These are phyloP conservation scores for Xylaria longipes DNA, from an alignment of 495 filamentous ascomycete genomes.

Conservation along the genomic window DNA sequence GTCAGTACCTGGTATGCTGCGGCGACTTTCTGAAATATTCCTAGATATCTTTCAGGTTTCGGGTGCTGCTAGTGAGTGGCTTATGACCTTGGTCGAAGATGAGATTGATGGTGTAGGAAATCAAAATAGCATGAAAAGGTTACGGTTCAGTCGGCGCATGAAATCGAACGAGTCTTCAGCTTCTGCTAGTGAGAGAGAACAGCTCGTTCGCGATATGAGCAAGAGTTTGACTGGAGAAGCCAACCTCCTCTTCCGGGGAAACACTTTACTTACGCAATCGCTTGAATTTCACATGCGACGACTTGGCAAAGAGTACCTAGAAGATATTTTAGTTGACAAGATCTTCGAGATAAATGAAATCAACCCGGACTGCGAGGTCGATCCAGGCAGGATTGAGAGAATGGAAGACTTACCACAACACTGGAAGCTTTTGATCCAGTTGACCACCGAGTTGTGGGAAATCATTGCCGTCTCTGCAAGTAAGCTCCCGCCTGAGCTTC, in stretches of 20 bases:
- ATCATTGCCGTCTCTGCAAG: slow-evolving; percentile 74
- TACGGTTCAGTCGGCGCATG: slow-evolving; percentile 77
- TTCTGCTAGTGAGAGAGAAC: slow-evolving; percentile 58
- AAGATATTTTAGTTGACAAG: slow-evolving; percentile 85
- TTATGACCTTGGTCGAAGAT: slow-evolving; percentile 91
- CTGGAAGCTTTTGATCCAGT: slow-evolving; percentile 77
- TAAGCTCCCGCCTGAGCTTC: slow-evolving; percentile 82
- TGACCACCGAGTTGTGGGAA: slow-evolving; percentile 85
- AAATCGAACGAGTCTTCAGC: slow-evolving; percentile 81
- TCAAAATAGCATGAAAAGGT: slow-evolving; percentile 70
- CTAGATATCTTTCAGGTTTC: slow-evolving; percentile 96
- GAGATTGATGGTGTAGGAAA: slow-evolving; percentile 94
- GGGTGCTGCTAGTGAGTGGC: slow-evolving; percentile 86
- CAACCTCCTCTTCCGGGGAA: slow-evolving; percentile 94
- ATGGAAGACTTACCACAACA: slow-evolving; percentile 80
- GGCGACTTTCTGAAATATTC: slow-evolving; percentile 81
- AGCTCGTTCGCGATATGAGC: slow-evolving; percentile 65
- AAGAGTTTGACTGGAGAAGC: slow-evolving; percentile 77
- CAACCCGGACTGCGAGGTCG: slow-evolving; percentile 93
- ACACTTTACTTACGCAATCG: slow-evolving; percentile 91
- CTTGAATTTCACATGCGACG: slow-evolving; percentile 95
- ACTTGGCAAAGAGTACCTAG: slow-evolving; percentile 90
- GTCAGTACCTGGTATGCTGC: slow-evolving; percentile 76
- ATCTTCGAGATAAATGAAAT: slow-evolving; percentile 84
- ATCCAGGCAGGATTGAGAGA: slow-evolving; percentile 76